phyloP scores from a whole-genome alignment of 257 asterid genomes.

The Mentha longifolia region DNA sequence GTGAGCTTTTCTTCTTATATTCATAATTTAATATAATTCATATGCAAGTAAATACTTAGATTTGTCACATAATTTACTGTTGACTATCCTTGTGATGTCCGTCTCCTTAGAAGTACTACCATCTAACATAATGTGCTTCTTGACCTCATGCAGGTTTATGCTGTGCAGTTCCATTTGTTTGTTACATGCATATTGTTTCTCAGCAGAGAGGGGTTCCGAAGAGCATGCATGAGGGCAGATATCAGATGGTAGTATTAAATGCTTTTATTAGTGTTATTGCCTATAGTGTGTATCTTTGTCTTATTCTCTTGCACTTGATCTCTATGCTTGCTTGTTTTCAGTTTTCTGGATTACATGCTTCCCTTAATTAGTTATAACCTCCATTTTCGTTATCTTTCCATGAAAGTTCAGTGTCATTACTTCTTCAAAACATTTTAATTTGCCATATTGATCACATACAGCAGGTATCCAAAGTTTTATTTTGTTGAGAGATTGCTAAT shows the following conservation, averaged over 20 bases:
- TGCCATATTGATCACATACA: constrained; percentile 14
- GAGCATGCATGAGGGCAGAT: constrained; percentile 97
- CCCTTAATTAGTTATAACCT: neutral
- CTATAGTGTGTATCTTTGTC: constrained; percentile 25
- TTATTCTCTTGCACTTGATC: neutral
- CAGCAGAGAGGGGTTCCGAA: constrained; percentile 80
- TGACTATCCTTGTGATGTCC: neutral
- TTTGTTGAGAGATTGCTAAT: too few species aligned
- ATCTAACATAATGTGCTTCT: constrained; percentile 25
- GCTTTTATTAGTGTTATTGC: constrained; percentile 22
- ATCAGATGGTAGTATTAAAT: constrained; percentile 59
- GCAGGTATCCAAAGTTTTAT: neutral
- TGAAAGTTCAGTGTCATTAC: neutral
- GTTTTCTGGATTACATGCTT: constrained; percentile 7
- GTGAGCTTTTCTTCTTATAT: constrained; percentile 4
- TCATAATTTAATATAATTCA: constrained; percentile 5
- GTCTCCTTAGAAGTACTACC: neutral
- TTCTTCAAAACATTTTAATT: constrained; percentile 13
- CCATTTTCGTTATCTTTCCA: neutral
- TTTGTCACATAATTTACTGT: neutral
- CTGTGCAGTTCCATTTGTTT: constrained; percentile 89
- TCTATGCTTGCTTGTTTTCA: constrained; percentile 18
- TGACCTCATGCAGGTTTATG: constrained; percentile 70
- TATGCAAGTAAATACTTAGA: neutral
- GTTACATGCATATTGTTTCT: constrained; percentile 90